Percentiles rank a stretch among this genome's conserved stretches.
These are phyloP conservation scores for Triticum timopheevii DNA, from an alignment of 176 grass and related monocot genomes.

Conservation along the genomic window DNA sequence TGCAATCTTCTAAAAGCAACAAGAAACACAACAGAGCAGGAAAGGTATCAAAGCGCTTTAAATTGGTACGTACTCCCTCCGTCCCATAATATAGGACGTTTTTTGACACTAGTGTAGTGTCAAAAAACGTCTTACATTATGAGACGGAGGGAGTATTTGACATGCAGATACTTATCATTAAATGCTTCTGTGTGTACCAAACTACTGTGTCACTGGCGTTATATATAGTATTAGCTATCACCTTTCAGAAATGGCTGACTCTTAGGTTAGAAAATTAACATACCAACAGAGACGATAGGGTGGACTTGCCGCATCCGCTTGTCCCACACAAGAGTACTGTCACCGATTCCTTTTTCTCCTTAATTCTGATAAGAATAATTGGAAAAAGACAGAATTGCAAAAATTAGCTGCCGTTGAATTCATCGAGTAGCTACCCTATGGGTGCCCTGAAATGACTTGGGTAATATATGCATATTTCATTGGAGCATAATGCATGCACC, in stretches of 20 bases:
- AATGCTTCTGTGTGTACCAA: neutral
- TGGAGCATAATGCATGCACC: slow-evolving; percentile 10
- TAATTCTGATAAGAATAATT: slow-evolving; percentile 59
- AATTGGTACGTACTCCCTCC: neutral
- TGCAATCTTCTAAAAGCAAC: slow-evolving; percentile 13
- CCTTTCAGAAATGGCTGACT: neutral
- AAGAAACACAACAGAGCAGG: neutral
- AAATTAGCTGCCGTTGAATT: slow-evolving; percentile 10
- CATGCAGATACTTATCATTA: neutral
- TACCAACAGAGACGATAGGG: slow-evolving; percentile 94
- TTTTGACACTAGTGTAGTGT: no score
- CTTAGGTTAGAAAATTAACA: slow-evolving; percentile 4
- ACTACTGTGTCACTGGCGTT: neutral
- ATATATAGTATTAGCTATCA: neutral
- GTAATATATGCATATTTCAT: neutral
- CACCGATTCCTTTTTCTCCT: slow-evolving; percentile 93
- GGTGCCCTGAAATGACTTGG: neutral
- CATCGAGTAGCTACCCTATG: slow-evolving; percentile 12
- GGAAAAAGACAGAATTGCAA: neutral
- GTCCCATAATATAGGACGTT: no score
- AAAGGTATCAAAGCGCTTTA: neutral
- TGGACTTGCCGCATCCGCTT: slow-evolving; percentile 97
- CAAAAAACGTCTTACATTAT: no score
- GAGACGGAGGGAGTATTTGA: neutral
- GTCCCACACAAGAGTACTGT: slow-evolving; percentile 93